phyloP scores from a whole-genome alignment of 495 filamentous ascomycete species.

The Schizothecium vesticola region DNA sequence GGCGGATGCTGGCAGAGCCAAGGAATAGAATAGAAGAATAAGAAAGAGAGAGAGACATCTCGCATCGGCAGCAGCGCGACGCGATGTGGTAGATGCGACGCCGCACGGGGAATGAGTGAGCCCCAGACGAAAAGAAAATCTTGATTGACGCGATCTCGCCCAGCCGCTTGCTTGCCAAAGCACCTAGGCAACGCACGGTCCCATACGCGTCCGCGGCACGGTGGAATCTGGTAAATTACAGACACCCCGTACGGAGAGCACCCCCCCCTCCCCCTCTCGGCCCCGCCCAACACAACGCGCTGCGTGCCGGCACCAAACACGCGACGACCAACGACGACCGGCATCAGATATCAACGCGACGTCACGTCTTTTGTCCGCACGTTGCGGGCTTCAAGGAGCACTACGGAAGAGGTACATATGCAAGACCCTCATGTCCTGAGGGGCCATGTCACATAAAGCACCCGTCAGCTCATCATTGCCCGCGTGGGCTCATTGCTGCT shows the following conservation, averaged over 20 bases:
- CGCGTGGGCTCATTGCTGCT: not conserved
- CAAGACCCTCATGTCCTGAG: not conserved
- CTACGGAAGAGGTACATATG: not conserved
- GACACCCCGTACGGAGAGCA: not conserved
- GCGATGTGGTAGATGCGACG: not conserved
- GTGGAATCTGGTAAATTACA: not conserved
- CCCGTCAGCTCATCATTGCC: not conserved
- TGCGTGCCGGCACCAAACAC: not conserved
- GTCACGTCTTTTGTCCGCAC: not conserved
- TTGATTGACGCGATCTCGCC: not conserved
- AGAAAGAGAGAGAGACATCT: too few relatives aligned
- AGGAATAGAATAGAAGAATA: too few relatives aligned
- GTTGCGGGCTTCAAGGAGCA: too few relatives aligned
- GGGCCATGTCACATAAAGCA: not conserved
- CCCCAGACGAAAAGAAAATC: not conserved
- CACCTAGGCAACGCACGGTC: not conserved
- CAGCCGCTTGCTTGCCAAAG: not conserved
- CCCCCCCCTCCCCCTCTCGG: not conserved
- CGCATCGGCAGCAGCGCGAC: too few relatives aligned
- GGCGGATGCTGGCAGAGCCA: too few relatives aligned
- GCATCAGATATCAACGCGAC: not conserved
- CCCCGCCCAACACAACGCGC: not conserved
- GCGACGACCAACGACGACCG: not conserved
- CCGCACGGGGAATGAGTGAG: not conserved
- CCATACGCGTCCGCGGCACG: not conserved